Evolutionary conservation across 2,329 filamentous ascomycete species (phyloP), one percentile per base, ranked within the genome.

Genomic region (Lecanoromycetidae sp.): DNA sequence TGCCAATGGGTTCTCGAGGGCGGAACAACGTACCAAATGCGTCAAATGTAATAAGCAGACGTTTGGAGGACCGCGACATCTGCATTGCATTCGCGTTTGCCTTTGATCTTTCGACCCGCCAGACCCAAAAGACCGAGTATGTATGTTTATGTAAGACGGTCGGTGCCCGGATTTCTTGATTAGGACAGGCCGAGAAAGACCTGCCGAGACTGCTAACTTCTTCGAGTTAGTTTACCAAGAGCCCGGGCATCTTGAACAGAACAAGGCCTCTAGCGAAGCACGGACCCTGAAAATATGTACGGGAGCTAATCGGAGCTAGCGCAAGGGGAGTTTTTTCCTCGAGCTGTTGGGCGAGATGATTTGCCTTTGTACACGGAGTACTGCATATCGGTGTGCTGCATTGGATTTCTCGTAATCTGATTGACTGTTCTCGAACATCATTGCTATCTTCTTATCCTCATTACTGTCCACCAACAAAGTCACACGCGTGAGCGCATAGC

Each of bases 11-110:
- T 8, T 57, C 55, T 40, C 64, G 70, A 0, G 77, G 76, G 9
- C 60, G 63, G 60, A 79, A 80, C 2, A 82, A 63, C 0, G 78
- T 82, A n/a, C 74, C 76, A 54, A 80, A 81, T 4, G 77, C 78
- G 58, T 82, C 78, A 44, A 82, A 75, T 50, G 75, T 77, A 29
- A 54, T 29, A 12, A 49, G 20, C 15, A 51, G 35, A 3, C 45
- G 39, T 34, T 34, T 37, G 17, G 5, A 27, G 22, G 23, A 13
- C n/a, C 20, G 20, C 4, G 22, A 23, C 49, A 51, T 51, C 26
- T 43, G 37, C 25, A 29, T 30, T 5, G 7, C 2, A 25, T 38
- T 25, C 3, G 8, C n/a, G 27, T n/a, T n/a, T 30, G 8, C 8
- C 27, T 30, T n/a, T 8, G n/a, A 30, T 30, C n/a, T n/a, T n/a